A percentile compares a stretch with the other conserved stretches of the same genome.
phyloP scores from a whole-genome alignment of 306 rosid species.

The Oxytropis ochrocephala region DNA sequence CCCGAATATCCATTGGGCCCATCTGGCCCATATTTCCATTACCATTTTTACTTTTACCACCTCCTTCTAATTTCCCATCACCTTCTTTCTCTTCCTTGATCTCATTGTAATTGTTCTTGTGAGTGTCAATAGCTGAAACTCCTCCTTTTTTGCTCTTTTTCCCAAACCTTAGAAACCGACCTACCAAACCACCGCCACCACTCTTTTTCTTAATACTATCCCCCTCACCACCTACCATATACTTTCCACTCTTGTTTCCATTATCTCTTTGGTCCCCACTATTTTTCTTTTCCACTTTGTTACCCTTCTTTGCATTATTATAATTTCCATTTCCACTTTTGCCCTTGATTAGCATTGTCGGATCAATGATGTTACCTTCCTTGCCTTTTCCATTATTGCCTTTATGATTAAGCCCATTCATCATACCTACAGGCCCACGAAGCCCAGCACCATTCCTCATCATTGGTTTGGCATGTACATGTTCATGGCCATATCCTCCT shows the following conservation, averaged over 20 bases:
- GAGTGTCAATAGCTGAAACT: slow-evolving; percentile 1
- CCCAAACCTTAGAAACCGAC: slow-evolving; percentile 35
- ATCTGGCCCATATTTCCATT: slow-evolving; percentile 27
- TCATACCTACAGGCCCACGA: slow-evolving; percentile 32
- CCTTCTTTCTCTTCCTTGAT: slow-evolving; percentile 30
- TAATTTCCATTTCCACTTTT: slow-evolving; percentile 19
- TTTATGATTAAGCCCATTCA: slow-evolving; percentile 17
- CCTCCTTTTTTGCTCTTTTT: slow-evolving; percentile 33
- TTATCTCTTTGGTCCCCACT: background rate
- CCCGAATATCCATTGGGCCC: slow-evolving; percentile 38
- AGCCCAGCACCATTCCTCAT: slow-evolving; percentile 4
- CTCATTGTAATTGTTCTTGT: background rate
- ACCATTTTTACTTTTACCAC: background rate
- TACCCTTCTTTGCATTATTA: slow-evolving; percentile 16
- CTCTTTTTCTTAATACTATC: slow-evolving; percentile 16
- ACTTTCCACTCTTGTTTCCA: slow-evolving; percentile 22
- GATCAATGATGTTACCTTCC: slow-evolving; percentile 45
- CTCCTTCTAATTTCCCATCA: slow-evolving; percentile 25
- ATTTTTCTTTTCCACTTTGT: slow-evolving; percentile 30
- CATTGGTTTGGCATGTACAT: background rate
- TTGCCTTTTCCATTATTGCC: slow-evolving; percentile 23
- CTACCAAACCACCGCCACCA: slow-evolving; percentile 23
- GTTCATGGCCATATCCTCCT: slow-evolving; percentile 3
- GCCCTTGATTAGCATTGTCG: slow-evolving; percentile 32
- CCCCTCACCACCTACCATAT: background rate